phyloP scores from a whole-genome alignment of 345 rosid species.

The Eucalyptus erythrocorys region DNA sequence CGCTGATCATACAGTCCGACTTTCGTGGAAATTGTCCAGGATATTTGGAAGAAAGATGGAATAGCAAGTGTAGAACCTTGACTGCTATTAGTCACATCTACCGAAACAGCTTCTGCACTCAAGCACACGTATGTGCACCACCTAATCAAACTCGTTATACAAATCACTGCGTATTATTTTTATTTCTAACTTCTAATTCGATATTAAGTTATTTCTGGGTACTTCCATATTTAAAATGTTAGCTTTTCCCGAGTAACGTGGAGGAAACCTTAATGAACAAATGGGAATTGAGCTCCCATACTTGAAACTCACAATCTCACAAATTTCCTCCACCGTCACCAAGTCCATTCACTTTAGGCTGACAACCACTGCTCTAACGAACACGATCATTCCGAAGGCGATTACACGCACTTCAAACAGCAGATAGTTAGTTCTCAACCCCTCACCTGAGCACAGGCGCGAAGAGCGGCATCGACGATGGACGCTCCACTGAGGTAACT shows the following conservation, averaged over 20 bases:
- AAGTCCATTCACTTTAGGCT: neutral
- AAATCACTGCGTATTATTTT: no score
- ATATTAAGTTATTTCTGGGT: no score
- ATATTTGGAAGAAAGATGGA: neutral
- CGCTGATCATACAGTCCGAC: neutral
- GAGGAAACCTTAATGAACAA: no score
- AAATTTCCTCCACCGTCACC: neutral
- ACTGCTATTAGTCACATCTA: neutral
- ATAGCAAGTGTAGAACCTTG: neutral
- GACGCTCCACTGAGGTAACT: constrained; percentile 62
- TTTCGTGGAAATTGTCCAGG: neutral
- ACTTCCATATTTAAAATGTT: no score
- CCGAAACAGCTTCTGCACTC: neutral
- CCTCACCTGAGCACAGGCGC: constrained; percentile 72
- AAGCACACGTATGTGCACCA: neutral
- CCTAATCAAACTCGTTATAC: neutral
- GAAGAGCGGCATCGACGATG: constrained; percentile 67
- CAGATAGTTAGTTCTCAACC: neutral
- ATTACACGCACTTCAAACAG: neutral
- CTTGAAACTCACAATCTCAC: neutral
- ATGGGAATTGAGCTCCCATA: neutral
- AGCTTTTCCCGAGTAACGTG: no score
- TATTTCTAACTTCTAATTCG: no score
- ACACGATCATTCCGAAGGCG: neutral
- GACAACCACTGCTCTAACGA: neutral